These are phyloP conservation scores for Crithidia bombi DNA, from an alignment of 208 protist species.

Conservation along the genomic window DNA sequence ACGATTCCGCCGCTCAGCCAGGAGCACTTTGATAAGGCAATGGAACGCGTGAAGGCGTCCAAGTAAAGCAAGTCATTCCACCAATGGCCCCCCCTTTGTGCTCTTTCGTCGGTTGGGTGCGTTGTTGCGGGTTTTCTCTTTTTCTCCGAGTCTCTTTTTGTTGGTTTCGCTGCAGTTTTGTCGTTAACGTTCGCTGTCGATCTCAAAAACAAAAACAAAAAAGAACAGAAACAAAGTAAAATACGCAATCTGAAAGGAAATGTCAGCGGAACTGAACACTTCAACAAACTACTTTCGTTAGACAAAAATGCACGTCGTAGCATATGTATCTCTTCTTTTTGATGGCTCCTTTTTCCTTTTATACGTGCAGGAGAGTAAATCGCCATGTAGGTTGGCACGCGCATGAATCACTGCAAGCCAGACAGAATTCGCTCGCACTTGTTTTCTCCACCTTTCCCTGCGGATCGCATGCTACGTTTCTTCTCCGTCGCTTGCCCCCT, in stretches of 20 bases:
- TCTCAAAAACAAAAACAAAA: background rate
- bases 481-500: no score
- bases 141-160: constrained; percentile 13
- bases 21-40: constrained; percentile 76
- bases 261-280: no score
- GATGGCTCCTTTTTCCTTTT: no score
- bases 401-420: no score
- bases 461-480: no score
- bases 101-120: background rate
- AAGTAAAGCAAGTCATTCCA: constrained; percentile 19
- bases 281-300: no score
- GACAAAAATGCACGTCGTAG: background rate
- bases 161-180: background rate
- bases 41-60: constrained; percentile 74
- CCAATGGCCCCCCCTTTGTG: no score
- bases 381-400: no score
- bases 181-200: background rate
- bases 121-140: background rate
- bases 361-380: no score
- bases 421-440: no score
- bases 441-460: no score
- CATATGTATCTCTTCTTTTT: constrained; percentile 7
- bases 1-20: constrained; percentile 58
- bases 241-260: background rate
- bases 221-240: background rate